Conservation (phyloP, 768 basidiomycete species). For the Coprinellus micaceus region DNA sequence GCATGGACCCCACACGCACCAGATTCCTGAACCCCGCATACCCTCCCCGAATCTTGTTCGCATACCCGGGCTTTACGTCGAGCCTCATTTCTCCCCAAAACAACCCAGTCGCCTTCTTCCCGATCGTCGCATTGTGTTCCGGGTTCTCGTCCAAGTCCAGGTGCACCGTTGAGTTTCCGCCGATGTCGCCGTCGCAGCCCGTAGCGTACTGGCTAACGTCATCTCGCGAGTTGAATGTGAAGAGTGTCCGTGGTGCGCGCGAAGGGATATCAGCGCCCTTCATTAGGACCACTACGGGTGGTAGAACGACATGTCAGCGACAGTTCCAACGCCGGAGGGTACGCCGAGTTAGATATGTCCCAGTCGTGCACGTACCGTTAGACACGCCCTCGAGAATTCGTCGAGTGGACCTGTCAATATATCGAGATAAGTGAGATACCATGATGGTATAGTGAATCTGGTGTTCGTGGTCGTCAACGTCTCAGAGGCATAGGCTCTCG, state of each 20-base stretch:
- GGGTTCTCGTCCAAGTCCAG: constrained; percentile 63
- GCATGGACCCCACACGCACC: constrained; percentile 34
- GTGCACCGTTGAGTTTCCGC: constrained; percentile 75
- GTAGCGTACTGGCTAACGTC: constrained; percentile 64
- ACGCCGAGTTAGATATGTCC: too few relatives aligned
- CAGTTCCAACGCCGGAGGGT: not conserved
- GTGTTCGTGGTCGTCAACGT: not conserved
- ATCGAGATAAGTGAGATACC: constrained; percentile 32
- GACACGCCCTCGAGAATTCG: constrained; percentile 30
- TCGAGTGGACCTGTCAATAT: constrained; percentile 37
- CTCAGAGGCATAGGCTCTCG: not conserved
- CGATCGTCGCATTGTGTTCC: constrained; percentile 41
- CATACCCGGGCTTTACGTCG: constrained; percentile 60
- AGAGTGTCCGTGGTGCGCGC: constrained; percentile 61
- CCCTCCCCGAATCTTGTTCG: constrained; percentile 71
- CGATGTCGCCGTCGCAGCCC: constrained; percentile 88
- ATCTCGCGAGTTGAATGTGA: constrained; percentile 55
- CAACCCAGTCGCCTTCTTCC: constrained; percentile 50
- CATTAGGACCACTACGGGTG: constrained; percentile 64
- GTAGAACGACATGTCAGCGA: not conserved
- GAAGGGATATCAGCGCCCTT: constrained; percentile 64
- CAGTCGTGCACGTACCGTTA: constrained; percentile 34
- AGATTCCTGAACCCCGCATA: constrained; percentile 91
- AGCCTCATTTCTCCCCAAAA: constrained; percentile 83
- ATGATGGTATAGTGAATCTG: constrained; percentile 24